phyloP scores from a whole-genome alignment of 139 green algal genomes.

The Penium margaritaceum region DNA sequence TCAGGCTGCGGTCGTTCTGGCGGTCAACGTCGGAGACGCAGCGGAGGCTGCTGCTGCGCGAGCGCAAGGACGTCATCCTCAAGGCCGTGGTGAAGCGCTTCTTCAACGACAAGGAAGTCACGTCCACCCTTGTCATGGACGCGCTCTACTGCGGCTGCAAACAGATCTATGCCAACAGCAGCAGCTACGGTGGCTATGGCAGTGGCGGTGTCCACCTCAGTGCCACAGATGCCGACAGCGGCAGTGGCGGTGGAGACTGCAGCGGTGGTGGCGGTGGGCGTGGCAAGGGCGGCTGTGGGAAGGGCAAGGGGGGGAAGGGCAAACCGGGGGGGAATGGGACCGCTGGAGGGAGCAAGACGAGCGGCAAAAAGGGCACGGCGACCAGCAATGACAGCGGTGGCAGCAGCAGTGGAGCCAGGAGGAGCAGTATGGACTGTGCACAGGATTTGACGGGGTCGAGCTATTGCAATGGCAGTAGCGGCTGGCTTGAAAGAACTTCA shows the following conservation, averaged over 20 bases:
- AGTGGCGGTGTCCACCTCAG: too few species aligned
- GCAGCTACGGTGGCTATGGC: too few species aligned
- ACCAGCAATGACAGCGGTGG: not conserved
- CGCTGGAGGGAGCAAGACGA: not conserved
- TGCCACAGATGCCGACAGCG: slow-evolving; percentile 42
- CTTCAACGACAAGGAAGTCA: slow-evolving; percentile 99
- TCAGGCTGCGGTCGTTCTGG: slow-evolving; percentile 39
- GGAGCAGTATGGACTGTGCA: not conserved
- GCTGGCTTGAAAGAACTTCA: too few species aligned
- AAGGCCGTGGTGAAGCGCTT: slow-evolving; percentile 91
- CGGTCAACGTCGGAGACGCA: slow-evolving; percentile 26
- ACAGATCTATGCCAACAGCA: too few species aligned
- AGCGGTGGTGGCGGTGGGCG: not conserved
- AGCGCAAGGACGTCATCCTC: slow-evolving; percentile 64
- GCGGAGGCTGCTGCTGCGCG: slow-evolving; percentile 50
- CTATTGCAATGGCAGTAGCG: too few species aligned
- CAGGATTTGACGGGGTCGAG: too few species aligned
- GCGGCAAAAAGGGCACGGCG: not conserved
- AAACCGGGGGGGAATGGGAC: not conserved
- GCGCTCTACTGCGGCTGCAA: slow-evolving; percentile 79
- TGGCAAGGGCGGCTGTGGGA: not conserved
- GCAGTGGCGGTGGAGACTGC: not conserved
- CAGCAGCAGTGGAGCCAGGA: not conserved
- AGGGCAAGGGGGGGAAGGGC: not conserved
- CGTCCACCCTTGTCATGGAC: slow-evolving; percentile 95